phyloP scores from a whole-genome alignment of 2,329 filamentous ascomycete genomes.

The Lachnellula cervina region DNA sequence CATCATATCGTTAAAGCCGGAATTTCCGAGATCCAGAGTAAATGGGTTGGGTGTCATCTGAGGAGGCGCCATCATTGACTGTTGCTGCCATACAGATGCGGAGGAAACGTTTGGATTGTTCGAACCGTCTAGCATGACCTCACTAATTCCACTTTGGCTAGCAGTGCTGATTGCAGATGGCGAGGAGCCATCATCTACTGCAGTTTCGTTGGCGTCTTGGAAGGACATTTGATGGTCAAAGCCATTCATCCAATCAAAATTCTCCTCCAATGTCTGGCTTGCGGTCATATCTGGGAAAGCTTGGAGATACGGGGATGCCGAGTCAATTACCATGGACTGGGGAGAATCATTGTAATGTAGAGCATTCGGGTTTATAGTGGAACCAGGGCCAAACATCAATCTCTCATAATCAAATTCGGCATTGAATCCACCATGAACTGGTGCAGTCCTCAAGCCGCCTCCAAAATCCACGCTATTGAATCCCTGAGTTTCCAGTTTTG shows the following conservation, averaged over 20 bases:
- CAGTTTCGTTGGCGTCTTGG: constrained; percentile 66
- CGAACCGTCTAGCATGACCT: constrained; percentile 82
- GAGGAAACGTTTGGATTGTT: constrained; percentile 55
- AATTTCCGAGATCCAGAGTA: constrained; percentile 67
- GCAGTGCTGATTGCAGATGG: constrained; percentile 94
- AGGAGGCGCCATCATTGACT: constrained; percentile 63
- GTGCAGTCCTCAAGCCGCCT: constrained; percentile 73
- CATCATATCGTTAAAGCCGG: constrained; percentile 73
- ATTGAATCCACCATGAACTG: constrained; percentile 58
- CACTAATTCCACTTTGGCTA: constrained; percentile 86
- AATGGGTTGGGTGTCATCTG: constrained; percentile 63
- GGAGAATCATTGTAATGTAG: constrained; percentile 82
- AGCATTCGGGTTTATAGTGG: constrained; percentile 66
- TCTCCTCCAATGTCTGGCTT: constrained; percentile 64
- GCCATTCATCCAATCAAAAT: constrained; percentile 78
- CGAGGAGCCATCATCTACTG: constrained; percentile 78
- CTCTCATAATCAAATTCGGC: constrained; percentile 66
- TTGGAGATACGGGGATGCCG: constrained; percentile 55
- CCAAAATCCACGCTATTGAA: constrained; percentile 61
- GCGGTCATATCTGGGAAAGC: constrained; percentile 54
- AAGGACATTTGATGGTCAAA: constrained; percentile 76
- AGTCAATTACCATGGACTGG: constrained; percentile 59
- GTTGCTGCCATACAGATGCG: constrained; percentile 64
- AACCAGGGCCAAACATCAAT: constrained; percentile 64
- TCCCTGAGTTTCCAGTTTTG: constrained; percentile 76